A percentile compares a stretch with the other conserved stretches of the same genome.
phyloP scores from a whole-genome alignment of 805 yeast genomes.

The Candida argentea region DNA sequence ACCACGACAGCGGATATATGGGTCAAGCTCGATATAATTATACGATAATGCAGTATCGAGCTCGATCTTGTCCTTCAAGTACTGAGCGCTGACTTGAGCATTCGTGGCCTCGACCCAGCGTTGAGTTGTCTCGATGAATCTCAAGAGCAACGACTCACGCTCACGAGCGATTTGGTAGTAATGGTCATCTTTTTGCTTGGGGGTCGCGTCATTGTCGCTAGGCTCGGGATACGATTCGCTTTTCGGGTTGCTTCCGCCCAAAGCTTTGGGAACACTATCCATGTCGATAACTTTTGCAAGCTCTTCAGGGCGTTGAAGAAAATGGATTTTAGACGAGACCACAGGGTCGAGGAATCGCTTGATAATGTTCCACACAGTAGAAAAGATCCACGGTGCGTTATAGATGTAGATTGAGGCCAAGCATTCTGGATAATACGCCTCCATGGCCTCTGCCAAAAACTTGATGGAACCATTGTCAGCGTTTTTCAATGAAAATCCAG shows the following conservation, averaged over 20 bases:
- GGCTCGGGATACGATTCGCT: slow-evolving; percentile 61
- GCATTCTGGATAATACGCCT: slow-evolving; percentile 94
- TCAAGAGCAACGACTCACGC: slow-evolving; percentile 43
- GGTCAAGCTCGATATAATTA: slow-evolving; percentile 66
- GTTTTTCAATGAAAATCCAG: slow-evolving; percentile 79
- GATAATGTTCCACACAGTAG: slow-evolving; percentile 88
- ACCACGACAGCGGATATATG: slow-evolving; percentile 71
- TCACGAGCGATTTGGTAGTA: slow-evolving; percentile 36
- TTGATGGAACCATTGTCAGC: slow-evolving; percentile 92
- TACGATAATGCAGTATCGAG: slow-evolving; percentile 43
- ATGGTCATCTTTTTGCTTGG: slow-evolving; percentile 29
- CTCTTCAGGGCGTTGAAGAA: slow-evolving; percentile 65
- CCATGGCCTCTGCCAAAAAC: slow-evolving; percentile 80
- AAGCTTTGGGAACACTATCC: slow-evolving; percentile 50
- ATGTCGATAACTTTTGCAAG: slow-evolving; percentile 50
- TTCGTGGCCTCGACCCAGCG: slow-evolving; percentile 67
- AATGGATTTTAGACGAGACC: slow-evolving; percentile 82
- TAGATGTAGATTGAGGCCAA: slow-evolving; percentile 78
- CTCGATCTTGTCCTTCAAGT: slow-evolving; percentile 43
- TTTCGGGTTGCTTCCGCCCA: slow-evolving; percentile 65
- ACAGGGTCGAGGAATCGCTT: slow-evolving; percentile 95
- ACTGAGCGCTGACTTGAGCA: slow-evolving; percentile 36
- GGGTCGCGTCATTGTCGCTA: slow-evolving; percentile 36
- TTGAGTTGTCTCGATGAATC: slow-evolving; percentile 53
- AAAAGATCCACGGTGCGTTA: slow-evolving; percentile 95